These are phyloP conservation scores for Ceratocystis ficicola DNA, from an alignment of 2,329 filamentous ascomycete genomes.

Conservation along the genomic window DNA sequence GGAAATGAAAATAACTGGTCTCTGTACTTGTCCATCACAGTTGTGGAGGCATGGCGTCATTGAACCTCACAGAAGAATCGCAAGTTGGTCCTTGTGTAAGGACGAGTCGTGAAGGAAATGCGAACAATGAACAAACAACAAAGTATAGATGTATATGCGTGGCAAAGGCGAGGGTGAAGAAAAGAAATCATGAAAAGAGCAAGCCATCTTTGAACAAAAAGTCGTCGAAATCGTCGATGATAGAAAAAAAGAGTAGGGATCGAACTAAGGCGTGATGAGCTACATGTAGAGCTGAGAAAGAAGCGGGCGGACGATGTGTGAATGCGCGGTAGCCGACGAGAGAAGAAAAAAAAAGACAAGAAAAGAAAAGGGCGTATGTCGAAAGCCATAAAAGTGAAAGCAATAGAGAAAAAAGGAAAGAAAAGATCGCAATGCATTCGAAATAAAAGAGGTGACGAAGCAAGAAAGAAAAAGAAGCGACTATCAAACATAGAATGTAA, in stretches of 20 bases:
- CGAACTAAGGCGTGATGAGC: neutral
- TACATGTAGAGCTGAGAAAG: neutral
- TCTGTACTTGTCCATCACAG: neutral
- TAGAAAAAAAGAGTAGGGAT: neutral
- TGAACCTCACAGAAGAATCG: neutral
- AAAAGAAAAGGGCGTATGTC: neutral
- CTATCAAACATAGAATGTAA: constrained; percentile 1
- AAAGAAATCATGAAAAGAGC: neutral
- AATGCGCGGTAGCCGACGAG: neutral
- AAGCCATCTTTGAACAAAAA: neutral
- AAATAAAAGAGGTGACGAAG: neutral
- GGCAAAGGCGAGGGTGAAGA: neutral
- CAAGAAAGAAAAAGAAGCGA: neutral
- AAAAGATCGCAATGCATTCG: neutral
- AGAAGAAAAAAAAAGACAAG: neutral
- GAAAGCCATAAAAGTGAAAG: neutral
- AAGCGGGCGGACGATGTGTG: neutral
- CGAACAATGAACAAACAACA: neutral
- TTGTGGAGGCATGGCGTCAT: neutral
- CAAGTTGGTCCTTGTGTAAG: neutral
- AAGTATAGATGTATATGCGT: neutral
- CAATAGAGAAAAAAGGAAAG: neutral
- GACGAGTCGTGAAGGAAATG: neutral
- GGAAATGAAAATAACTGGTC: neutral
- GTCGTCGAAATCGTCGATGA: neutral